Conservation (phyloP, 768 basidiomycete genomes). For the Trichaptum fuscoviolaceum region DNA sequence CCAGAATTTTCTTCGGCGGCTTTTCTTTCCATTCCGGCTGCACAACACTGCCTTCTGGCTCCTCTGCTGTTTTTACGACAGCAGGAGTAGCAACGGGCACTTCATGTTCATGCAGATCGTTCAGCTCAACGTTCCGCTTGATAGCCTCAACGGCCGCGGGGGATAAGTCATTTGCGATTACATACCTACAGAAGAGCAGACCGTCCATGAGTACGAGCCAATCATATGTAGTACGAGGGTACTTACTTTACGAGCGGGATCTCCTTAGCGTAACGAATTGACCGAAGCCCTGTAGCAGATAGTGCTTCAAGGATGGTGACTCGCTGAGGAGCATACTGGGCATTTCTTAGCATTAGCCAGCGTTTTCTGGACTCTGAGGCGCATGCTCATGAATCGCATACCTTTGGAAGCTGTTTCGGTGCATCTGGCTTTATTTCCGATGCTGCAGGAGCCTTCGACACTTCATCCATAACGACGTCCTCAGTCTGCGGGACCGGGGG, state of each 20-base stretch:
- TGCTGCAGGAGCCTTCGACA: background rate
- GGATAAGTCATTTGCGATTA: conserved; percentile 93
- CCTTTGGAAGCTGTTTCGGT: background rate
- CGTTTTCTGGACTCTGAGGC: background rate
- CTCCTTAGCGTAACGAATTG: conserved; percentile 97
- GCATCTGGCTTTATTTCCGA: conserved; percentile 1
- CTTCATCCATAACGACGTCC: background rate
- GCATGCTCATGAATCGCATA: background rate
- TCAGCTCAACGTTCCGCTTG: conserved; percentile 77
- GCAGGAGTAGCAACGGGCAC: conserved; percentile 2
- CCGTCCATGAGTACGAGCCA: conserved; percentile 4
- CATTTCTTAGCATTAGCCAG: conserved; percentile 7
- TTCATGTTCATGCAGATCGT: conserved; percentile 50
- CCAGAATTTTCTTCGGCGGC: conserved; percentile 20
- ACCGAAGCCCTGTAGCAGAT: conserved; percentile 91
- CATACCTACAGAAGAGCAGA: conserved; percentile 48
- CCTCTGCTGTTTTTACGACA: conserved; percentile 7
- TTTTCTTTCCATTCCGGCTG: conserved; percentile 12
- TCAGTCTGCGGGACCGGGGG: background rate
- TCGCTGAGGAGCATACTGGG: conserved; percentile 53
- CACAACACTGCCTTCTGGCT: conserved; percentile 9
- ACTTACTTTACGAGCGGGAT: conserved; percentile 84
- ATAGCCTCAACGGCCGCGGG: conserved; percentile 80
- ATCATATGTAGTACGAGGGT: conserved; percentile 5
- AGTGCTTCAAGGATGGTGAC: conserved; percentile 88